A percentile compares a stretch with the other conserved stretches of the same genome.
phyloP scores from a whole-genome alignment of 2,329 filamentous ascomycete species.

The Teratosphaeria epicoccoides region DNA sequence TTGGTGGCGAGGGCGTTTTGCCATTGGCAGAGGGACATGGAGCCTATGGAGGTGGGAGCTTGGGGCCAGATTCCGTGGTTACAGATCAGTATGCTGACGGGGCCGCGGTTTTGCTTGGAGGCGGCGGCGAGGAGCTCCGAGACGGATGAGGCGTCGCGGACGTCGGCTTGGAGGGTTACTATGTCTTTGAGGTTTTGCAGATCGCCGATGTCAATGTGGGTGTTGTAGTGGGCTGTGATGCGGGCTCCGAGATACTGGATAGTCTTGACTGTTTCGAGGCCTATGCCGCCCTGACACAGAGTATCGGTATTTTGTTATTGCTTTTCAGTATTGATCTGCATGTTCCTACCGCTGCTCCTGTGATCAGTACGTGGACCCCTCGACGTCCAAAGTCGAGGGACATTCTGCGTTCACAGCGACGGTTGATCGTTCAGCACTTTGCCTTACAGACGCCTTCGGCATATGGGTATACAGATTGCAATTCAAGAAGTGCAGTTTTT shows the following conservation, averaged over 20 bases:
- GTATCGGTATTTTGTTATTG: background rate
- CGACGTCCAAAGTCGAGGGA: conserved; percentile 22
- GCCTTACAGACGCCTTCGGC: no score
- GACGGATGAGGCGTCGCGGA: conserved; percentile 26
- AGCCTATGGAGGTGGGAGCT: conserved; percentile 15
- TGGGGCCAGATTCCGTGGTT: conserved; percentile 28
- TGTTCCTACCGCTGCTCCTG: conserved; percentile 20
- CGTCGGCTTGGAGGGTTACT: conserved; percentile 22
- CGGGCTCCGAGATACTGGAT: conserved; percentile 26
- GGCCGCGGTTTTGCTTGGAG: conserved; percentile 23
- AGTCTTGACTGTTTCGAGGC: conserved; percentile 18
- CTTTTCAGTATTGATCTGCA: background rate
- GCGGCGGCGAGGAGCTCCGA: conserved; percentile 21
- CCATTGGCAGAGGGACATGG: conserved; percentile 22
- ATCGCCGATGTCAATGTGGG: conserved; percentile 22
- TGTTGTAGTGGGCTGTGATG: conserved; percentile 31
- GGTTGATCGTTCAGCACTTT: no score
- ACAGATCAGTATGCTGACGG: conserved; percentile 31
- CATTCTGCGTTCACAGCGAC: no score
- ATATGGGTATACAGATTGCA: no score
- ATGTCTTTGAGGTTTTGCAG: conserved; percentile 19
- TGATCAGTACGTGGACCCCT: conserved; percentile 26
- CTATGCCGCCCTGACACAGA: conserved; percentile 12
- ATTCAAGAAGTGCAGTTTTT: no score
- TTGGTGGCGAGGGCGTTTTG: conserved; percentile 21